Evolutionary conservation across 208 protist species (phyloP).

Genomic region (Leishmania tarentolae): DNA sequence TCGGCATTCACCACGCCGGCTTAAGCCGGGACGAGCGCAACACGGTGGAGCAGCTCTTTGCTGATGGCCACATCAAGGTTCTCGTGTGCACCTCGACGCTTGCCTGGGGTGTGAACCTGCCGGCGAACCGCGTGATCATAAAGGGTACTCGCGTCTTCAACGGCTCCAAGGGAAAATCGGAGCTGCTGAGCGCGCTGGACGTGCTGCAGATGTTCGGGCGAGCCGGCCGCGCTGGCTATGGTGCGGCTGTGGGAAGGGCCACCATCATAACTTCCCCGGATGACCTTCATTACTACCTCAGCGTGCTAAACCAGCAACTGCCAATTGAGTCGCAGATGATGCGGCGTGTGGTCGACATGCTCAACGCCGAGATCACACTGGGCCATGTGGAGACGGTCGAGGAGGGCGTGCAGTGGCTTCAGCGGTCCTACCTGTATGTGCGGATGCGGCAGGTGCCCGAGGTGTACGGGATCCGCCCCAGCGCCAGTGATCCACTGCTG

Average conservation of each 20-base stretch:
- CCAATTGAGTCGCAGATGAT: constrained; percentile 99
- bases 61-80: constrained; percentile 94
- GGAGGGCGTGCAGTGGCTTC: constrained; percentile 98
- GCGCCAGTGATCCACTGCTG: constrained; percentile 81
- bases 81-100: constrained; percentile 99
- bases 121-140: constrained; percentile 99
- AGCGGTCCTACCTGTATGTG: constrained; percentile 98
- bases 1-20: constrained; percentile 99
- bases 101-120: constrained; percentile 99
- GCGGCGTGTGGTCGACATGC: constrained; percentile 94
- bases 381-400: constrained; percentile 93
- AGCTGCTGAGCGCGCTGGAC: constrained; percentile 97
- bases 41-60: constrained; percentile 99
- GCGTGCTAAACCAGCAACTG: constrained; percentile 98
- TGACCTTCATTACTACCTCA: constrained; percentile 98
- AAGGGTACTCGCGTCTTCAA: constrained; percentile 99
- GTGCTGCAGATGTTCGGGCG: constrained; percentile 99
- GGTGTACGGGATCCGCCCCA: constrained; percentile 94
- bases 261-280: constrained; percentile 96
- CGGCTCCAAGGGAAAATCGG: constrained; percentile 95
- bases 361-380: constrained; percentile 99
- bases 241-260: constrained; percentile 94
- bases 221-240: constrained; percentile 96
- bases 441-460: constrained; percentile 96
- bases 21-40: constrained; percentile 94